phyloP scores from a whole-genome alignment of 2,329 filamentous ascomycete species.

The Pseudocercospora musae region DNA sequence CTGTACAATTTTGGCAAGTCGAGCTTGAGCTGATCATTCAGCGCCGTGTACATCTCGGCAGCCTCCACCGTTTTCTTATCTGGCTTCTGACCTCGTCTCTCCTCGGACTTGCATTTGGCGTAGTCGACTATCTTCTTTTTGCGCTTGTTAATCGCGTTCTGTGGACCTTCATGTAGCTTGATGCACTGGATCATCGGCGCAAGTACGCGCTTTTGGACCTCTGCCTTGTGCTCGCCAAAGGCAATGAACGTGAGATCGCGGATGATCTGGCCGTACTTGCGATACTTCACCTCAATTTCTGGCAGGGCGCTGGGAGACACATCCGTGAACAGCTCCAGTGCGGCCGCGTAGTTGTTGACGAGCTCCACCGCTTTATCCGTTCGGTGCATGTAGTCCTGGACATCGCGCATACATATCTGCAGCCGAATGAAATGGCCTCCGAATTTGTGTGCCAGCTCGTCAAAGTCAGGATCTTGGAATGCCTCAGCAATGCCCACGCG shows the following conservation, averaged over 20 bases:
- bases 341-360: conserved; percentile 74
- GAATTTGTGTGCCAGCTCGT: conserved; percentile 78
- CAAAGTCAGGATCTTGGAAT: conserved; percentile 78
- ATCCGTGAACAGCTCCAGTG: conserved; percentile 78
- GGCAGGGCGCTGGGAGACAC: conserved; percentile 66
- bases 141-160: conserved; percentile 88
- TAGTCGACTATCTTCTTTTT: conserved; percentile 90
- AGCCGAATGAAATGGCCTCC: conserved; percentile 88
- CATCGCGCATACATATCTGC: conserved; percentile 87
- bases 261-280: conserved; percentile 82
- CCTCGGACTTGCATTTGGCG: conserved; percentile 73
- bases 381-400: conserved; percentile 88
- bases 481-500: conserved; percentile 62
- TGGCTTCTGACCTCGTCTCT: conserved; percentile 76
- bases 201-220: conserved; percentile 78
- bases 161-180: conserved; percentile 76
- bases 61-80: conserved; percentile 82
- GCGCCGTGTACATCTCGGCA: conserved; percentile 82
- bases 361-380: conserved; percentile 75
- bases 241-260: conserved; percentile 80
- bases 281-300: conserved; percentile 92
- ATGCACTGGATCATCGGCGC: conserved; percentile 77
- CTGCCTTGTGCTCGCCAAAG: conserved; percentile 71
- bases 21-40: conserved; percentile 91
- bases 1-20: conserved; percentile 82